Evolutionary conservation across 1,139 yeast species (phyloP), one percentile per base, ranked within the genome.

Genomic region (Candida pseudoviswanathii): DNA sequence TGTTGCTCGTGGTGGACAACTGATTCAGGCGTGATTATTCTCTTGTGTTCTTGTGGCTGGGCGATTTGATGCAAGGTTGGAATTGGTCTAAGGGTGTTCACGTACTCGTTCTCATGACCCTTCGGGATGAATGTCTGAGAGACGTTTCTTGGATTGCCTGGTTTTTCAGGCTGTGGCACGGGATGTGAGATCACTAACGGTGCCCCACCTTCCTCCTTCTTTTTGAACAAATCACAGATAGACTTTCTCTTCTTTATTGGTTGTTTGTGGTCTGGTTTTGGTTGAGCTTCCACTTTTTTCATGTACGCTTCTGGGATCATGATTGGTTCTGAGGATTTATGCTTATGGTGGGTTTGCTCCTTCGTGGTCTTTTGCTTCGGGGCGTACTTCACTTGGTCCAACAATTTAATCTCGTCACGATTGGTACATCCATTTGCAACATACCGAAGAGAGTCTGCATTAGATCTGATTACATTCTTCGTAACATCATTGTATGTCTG

Each of bases 401-500:
- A 32, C 33, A 46, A 36, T 43, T 43, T 45, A 32, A 44, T 45
- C 25, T 44, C 47, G 27, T 46, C 50, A n/a, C 39, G 24, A 11
- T 44, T 44, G 8, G 56, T 52, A 39, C 54, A 59, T 1, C 48
- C 54, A 26, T 54, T 45, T 30, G 58, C 47, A 37, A 55, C 61
- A 43, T 63, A 67, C 8, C 58, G 59, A 46, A 71, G 55, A 50
- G 68, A 71, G 11, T 45, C 60, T 5, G 45, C 34, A 39, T 44
- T 66, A 6, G 66, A 62, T 16, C 53, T 54, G 5, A 63, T 59
- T 51, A 71, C 53, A 3, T 61, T 49, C 21, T 61, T 57, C 0
- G 72, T 66, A 0, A 67, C 48, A 3, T 52, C 52, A 44, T 60
- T 63, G 50, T 51, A 64, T 5, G 66, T 58, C 44, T 58, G 60